Base-by-base conservation (phyloP, 2,329 filamentous ascomycete genomes). In the Lecanicillium sp. region DNA sequence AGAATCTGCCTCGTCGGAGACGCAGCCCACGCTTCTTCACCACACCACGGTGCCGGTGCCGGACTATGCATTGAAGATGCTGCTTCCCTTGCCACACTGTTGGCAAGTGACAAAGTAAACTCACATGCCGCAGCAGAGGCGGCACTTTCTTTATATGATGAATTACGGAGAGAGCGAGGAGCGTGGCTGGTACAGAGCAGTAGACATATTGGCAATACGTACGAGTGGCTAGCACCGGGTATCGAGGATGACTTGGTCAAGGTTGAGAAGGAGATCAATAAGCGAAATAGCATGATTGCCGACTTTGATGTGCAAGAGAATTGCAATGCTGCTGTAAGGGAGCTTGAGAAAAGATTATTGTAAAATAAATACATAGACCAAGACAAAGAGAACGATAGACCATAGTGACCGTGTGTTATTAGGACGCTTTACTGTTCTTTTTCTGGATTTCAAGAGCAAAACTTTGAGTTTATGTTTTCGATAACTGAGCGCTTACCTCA, bases 1-100 rank as follows among this genome's bases (percentile, higher is more conserved):
- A 58, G 65, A 1, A 48, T 71, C 17, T 67, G 63, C 28, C 61
- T 81, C 3, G 54, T 76, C 1, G 78, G 78, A 12, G 78, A 83
- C 48, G 75, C 78, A 0, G 78, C 78, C 0, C 78, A 82, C 50
- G 76, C 75, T 0, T 72, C 72, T 29, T 73, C 75, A 1, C 78
- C 78, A 0, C 71, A 75, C 29, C 71, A 77, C 30, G 77, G 75
- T 0, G 68, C 75, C 2, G 77, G 77, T 3, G 69, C 72, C 0
- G 73, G 72, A 2, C 67, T 78, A 48, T 73, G 70, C 2, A 70
- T 80, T 41, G 71, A 77, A 45, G 73, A 78, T 42, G 60, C 57
- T 2, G 58, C 59, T 13, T 55, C 67, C 3, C 49, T 69, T 2
- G 62, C 65, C 0, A 59, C 64, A 3, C 50, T 78, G 0, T 55